Evolutionary conservation across 1,284 basidiomycete species (phyloP), one percentile per base, ranked within the genome.

Genomic region (Sparassis latifolia): DNA sequence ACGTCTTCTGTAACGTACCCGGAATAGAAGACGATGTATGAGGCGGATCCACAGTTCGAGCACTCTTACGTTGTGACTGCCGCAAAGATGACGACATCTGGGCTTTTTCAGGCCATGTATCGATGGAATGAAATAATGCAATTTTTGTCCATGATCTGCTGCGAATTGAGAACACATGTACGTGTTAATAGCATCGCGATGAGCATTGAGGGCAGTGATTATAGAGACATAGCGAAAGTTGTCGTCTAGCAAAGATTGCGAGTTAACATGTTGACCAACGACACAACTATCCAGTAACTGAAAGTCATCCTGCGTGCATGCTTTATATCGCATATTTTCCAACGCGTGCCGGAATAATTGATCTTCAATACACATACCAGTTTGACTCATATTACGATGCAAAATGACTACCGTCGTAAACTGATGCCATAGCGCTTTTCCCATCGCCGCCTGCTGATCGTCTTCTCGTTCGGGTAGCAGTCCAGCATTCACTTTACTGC

Each of bases 271-370:
- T 6, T 6, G 35, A 12, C 35, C 7, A 12, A 37, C 12, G 35
- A 65, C 38, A 9, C 61, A 10, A 3, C 55, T 56, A 10, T 51
- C 48, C 2, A 74, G 49, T 47, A 70, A 66, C 1, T 12, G 32
- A 4, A 73, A 53, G 48, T 75, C 69, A 5, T 60, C 61, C 0
- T 38, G 2, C 1, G 67, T 71, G 47, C 71, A 73, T 0, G 61
- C 51, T 29, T 57, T 62, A 52, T 69, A 70, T 5, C 65, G 30
- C 66, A 71, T 65, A 42, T 70, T 70, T 12, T 57, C 59, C 1
- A 74, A 45, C 0, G 65, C 62, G 0, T 32, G 55, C 20, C 66
- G 47, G 5, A 71, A 59, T 33, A 53, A 56, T 1, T 27, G 28
- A 57, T 72, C 69, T 0, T 62, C 56, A 2, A 32, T 6, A 5